Percentiles rank a stretch among this genome's conserved stretches.
phyloP scores from a whole-genome alignment of 352 stramenopile genomes.

The Phytophthora cajani region DNA sequence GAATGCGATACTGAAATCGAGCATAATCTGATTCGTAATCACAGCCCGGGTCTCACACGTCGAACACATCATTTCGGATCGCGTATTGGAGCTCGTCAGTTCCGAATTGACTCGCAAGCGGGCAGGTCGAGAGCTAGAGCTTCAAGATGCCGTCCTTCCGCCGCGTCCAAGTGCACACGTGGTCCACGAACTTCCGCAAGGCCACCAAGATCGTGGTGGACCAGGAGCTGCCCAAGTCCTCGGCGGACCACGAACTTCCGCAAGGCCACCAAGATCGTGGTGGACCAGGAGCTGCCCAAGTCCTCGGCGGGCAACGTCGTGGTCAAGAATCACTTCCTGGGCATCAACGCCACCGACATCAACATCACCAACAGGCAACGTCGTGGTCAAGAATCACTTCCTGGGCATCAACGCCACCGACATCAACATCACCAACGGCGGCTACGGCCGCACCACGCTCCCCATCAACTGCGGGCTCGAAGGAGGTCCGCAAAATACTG shows the following conservation, averaged over 20 bases:
- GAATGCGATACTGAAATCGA: not conserved
- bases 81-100: not conserved
- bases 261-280: too few relatives aligned
- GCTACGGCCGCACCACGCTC: conserved; percentile 26
- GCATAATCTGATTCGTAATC: conserved; percentile 24
- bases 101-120: conserved; percentile 5
- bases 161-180: conserved; percentile 45
- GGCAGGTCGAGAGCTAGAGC: not conserved
- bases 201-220: too few relatives aligned
- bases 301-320: conserved; percentile 33
- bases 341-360: conserved; percentile 64
- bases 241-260: too few relatives aligned
- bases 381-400: conserved; percentile 48
- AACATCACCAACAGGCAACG: conserved; percentile 56
- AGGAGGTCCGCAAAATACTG: conserved; percentile 23
- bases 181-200: conserved; percentile 50
- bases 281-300: too few relatives aligned
- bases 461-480: conserved; percentile 40
- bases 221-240: too few relatives aligned
- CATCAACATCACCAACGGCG: conserved; percentile 55
- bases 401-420: conserved; percentile 61
- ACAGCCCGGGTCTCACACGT: conserved; percentile 22
- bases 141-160: conserved; percentile 39
- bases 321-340: conserved; percentile 43
- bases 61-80: conserved; percentile 9